Percentiles rank a stretch among this genome's conserved stretches.
Evolutionary conservation across 352 stramenopile genomes (phyloP).

Genomic region (Phytophthora nicotianae): DNA sequence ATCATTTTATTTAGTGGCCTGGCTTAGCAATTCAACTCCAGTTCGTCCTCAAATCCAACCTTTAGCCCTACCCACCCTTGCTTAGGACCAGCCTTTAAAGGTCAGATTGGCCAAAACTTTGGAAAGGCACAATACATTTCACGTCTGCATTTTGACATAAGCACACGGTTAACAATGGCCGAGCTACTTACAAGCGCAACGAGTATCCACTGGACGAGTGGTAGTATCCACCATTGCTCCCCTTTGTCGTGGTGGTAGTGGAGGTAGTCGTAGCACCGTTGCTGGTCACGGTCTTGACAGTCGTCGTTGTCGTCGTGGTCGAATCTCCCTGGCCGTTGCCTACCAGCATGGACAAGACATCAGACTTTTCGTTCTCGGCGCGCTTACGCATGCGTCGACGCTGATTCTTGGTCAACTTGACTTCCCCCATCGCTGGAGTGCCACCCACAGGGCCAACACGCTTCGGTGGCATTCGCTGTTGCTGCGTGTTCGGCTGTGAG

Average conservation of each 20-base stretch:
- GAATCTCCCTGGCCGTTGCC: constrained; percentile 22
- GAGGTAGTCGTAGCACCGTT: constrained; percentile 18
- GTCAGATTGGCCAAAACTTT: too few species aligned
- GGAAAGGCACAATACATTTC: too few species aligned
- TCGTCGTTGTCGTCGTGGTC: constrained; percentile 33
- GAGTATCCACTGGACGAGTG: constrained; percentile 72
- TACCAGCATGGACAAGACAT: constrained; percentile 70
- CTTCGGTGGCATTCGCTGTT: constrained; percentile 18
- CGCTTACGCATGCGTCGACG: constrained; percentile 79
- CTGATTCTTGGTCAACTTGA: constrained; percentile 83
- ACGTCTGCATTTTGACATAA: too few species aligned
- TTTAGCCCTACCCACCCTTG: too few species aligned
- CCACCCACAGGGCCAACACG: constrained; percentile 41
- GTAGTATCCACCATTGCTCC: constrained; percentile 55
- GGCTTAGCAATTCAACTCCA: too few species aligned
- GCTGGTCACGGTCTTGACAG: constrained; percentile 26
- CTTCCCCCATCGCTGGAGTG: constrained; percentile 34
- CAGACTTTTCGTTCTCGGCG: constrained; percentile 74
- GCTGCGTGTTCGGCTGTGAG: constrained; percentile 26
- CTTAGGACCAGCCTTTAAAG: too few species aligned
- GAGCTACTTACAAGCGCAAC: constrained; percentile 52
- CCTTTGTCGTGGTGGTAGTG: constrained; percentile 31
- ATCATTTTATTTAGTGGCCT: too few species aligned
- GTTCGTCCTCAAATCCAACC: too few species aligned
- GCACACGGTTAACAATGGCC: background rate